Percentiles rank a stretch among this genome's conserved stretches.
phyloP scores from a whole-genome alignment of 179 eudicot genomes.

The Vitellaria paradoxa region DNA sequence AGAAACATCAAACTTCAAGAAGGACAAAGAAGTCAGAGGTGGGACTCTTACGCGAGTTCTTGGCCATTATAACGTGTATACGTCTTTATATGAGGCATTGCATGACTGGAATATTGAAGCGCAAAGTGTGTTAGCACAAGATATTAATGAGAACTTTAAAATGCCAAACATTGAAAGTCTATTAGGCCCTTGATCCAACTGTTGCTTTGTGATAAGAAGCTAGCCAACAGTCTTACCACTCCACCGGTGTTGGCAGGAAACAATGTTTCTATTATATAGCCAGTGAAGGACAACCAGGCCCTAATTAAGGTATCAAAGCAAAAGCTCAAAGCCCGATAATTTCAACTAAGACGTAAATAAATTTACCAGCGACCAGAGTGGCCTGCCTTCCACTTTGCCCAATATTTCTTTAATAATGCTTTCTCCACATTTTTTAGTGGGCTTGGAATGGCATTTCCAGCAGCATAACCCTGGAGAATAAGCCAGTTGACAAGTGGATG shows the following conservation, averaged over 20 bases:
- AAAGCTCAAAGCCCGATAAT: no score
- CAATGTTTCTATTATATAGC: no score
- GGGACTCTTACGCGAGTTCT: constrained; percentile 75
- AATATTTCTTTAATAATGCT: constrained; percentile 80
- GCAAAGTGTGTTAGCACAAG: constrained; percentile 4
- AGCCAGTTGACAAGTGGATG: neutral
- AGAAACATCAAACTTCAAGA: constrained; percentile 5
- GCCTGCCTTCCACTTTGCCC: constrained; percentile 92
- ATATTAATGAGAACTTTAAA: neutral
- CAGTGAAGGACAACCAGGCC: no score
- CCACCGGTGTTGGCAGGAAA: no score
- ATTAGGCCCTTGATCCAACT: neutral
- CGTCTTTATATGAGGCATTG: constrained; percentile 99
- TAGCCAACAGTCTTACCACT: no score
- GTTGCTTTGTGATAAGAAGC: neutral
- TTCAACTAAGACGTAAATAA: neutral
- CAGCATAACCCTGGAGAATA: constrained; percentile 81
- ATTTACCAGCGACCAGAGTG: constrained; percentile 83
- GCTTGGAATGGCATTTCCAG: constrained; percentile 88
- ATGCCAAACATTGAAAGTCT: neutral
- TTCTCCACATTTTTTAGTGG: constrained; percentile 92
- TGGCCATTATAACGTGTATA: constrained; percentile 85
- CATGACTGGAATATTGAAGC: constrained; percentile 56
- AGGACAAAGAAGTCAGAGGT: neutral
- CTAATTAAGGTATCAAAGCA: no score